Evolutionary conservation across 768 basidiomycete genomes (phyloP), one percentile per base, ranked within the genome.

Genomic region (Wakefieldia striispora): DNA sequence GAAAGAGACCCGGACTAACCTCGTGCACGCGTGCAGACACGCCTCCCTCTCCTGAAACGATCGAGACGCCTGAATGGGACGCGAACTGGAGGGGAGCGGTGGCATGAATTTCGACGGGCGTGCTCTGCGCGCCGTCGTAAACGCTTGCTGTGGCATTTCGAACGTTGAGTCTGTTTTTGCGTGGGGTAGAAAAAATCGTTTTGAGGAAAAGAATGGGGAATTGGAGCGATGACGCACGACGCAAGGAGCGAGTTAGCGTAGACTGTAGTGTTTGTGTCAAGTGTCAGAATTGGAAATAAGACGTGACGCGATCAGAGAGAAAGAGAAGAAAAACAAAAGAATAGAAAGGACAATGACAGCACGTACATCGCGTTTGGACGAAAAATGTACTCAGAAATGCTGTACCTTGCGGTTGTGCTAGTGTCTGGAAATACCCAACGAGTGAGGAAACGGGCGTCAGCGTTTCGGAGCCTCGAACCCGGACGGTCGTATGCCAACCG

Each of bases 181-280:
- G 26, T 24, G 24, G 14, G 6, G 21, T 21, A 16, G 14, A 38
- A 39, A 10, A 9, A 11, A 6, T 7, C 6, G 10, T 33, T 33
- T 4, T 14, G 13, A 19, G 38, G 10, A 24, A 20, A 31, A n/a
- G 24, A 7, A 6, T 9, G 13, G 35, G 3, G 31, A 35, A 24
- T 34, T 9, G 16, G 12, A 17, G 38, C 10, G 34, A 10, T 20
- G n/a, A 53, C 59, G 40, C 19, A 66, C 64, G 62, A 66, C 45
- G 60, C 51, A 23, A 66, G 55, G 35, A 66, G 56, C 26, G 64
- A 67, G 45, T 66, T 66, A 39, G 65, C 62, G 10, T 66, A 66
- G 10, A 66, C 65, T 65, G 12, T 33, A 4, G 14, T 14, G 2
- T 2, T 13, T 4, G 31, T 14, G 31, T 14, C 31, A 29, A 11